Base-by-base conservation (phyloP, 176 grass and related monocot genomes). In the Rhynchospora tenuis region DNA sequence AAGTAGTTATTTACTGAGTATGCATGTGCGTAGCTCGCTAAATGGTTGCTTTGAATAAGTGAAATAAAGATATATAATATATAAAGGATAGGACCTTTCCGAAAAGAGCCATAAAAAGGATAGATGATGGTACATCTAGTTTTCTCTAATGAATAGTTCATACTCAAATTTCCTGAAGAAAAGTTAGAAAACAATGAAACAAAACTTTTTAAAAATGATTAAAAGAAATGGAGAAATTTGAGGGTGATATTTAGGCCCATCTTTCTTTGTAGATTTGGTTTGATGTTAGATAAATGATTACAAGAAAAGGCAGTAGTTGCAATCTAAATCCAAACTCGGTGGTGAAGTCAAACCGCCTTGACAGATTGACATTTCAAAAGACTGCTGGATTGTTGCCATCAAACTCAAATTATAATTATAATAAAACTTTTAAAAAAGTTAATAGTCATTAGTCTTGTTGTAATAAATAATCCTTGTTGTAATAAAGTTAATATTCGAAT, bases 181-280 rank as follows among this genome's bases (percentile, higher is more conserved):
- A n/a, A n/a, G n/a, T n/a, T n/a, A n/a, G n/a, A n/a, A 45, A 71
- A 71, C 67, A 71, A 44, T 71, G 31, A 71, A 12, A 19, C 38
- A 19, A 20, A 43, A 71, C 38, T 46, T 70, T 45, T 45, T 45
- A 45, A 33, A 16, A 14, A 28, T 64, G 61, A n/a, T 15, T 59
- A 59, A n/a, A 59, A 59, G 11, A 15, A 55, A 55, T 3, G 61
- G 33, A 66, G 26, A 28, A 64, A 64, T 64, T 66, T 66, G 67
- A 9, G 38, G 38, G 19, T 20, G 67, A 71, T 45, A 7, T 28
- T 19, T 19, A 71, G 67, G 33, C 16, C 16, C 67, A 71, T 45
- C 8, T 71, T 46, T 71, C 38, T 45, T 44, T 45, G 67, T 20
- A 71, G 67, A 44, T 71, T 71, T 71, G 67, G 67, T 71, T 71